Evolutionary conservation across 148 eudicot genomes (phyloP).

Genomic region (Dianthus caryophyllus): DNA sequence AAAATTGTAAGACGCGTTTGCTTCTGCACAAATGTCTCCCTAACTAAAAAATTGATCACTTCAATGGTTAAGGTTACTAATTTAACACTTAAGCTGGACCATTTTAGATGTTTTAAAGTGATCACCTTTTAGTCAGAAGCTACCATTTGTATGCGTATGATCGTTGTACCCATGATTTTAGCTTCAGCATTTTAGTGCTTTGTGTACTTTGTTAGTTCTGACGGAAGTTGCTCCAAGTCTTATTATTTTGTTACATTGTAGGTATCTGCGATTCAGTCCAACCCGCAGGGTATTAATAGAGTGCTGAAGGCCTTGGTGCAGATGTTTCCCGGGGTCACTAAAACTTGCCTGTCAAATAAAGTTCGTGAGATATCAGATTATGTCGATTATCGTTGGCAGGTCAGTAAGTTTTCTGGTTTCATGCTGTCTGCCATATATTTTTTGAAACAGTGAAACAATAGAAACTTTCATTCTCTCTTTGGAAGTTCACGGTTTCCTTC

Average conservation of each 20-base stretch:
- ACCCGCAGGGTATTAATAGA: conserved; percentile 52
- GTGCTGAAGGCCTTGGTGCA: conserved; percentile 48
- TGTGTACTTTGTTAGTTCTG: neutral
- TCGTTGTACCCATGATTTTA: no score
- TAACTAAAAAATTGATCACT: no score
- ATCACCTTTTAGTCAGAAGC: no score
- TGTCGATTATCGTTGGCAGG: conserved; percentile 81
- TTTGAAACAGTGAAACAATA: conserved; percentile 1
- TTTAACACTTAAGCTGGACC: no score
- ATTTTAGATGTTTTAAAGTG: no score
- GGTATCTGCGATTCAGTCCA: conserved; percentile 61
- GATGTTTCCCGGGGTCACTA: conserved; percentile 51
- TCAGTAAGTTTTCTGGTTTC: conserved; percentile 25
- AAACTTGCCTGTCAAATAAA: conserved; percentile 51
- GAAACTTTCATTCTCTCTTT: neutral
- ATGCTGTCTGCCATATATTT: conserved; percentile 1
- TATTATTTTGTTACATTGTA: conserved; percentile 21
- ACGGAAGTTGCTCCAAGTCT: neutral
- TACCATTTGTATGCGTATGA: no score
- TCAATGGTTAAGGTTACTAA: no score
- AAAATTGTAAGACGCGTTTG: conserved; percentile 50
- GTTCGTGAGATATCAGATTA: conserved; percentile 73
- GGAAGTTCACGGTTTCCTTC: neutral
- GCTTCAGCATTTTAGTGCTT: no score
- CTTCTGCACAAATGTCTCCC: no score